Evolutionary conservation across 495 filamentous ascomycete species (phyloP), one percentile per base, ranked within the genome.

Genomic region (Penicillium atrosanguineum): DNA sequence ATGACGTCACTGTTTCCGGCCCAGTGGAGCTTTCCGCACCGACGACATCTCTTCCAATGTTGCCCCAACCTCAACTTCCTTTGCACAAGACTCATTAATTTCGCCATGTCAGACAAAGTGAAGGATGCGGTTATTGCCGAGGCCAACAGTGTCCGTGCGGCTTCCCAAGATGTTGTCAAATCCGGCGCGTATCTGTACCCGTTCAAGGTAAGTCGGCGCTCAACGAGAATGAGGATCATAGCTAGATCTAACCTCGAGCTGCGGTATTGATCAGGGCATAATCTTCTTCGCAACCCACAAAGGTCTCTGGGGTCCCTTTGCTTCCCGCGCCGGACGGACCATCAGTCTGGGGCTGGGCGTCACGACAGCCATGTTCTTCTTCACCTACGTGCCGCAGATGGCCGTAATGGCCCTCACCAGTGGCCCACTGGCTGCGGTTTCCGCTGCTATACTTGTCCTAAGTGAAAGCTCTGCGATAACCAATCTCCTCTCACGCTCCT

Each of bases 351-450:
- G 87, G 9, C 59, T 86, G 34, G 79, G 89, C 38, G 79, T 93
- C 19, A 91, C 92, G 31, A 69, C 79, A 18, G 75, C 77, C 36
- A 87, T 96, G 87, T 97, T 98, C 71, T 73, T 87, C 62, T 85
- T 96, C 70, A 87, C 91, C 47, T 98, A 97, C 66, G 68, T 97
- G 31, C 94, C 94, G 0, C 94, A 98, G 73, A 79, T 88, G 31
- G 87, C 89, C 7, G 73, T 96, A 26, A 78, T 89, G 51, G 68
- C 71, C 6, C 83, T 97, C 62, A 85, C 95, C 46, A 91, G 90
- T 50, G 94, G 94, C 0, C 93, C 93, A 0, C 70, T 97, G 2
- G 87, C 88, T 20, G 71, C 74, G 7, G 65, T 95, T 46, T 87
- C 86, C 5, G 88, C 92, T 0, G 79, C 83, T 0, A 65, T 96